Evolutionary conservation across 2,329 filamentous ascomycete species (phyloP), one percentile per base, ranked within the genome.

Genomic region (Alternaria novae-zelandiae): DNA sequence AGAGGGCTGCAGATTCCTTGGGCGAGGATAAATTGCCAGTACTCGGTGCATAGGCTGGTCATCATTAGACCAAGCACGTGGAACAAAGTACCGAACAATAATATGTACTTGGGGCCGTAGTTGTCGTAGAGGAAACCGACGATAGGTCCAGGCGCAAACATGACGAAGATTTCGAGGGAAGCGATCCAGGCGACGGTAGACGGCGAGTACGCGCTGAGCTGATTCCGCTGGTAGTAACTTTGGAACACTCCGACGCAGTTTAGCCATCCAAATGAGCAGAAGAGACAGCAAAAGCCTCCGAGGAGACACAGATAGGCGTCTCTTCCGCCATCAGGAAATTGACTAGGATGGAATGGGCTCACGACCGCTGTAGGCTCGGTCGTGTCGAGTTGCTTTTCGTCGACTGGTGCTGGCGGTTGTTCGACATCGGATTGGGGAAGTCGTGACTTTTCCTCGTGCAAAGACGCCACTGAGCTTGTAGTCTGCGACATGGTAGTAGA

Each of bases 61-160:
- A 90, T 89, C 86, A 91, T 89, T 6, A 90, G 71, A 3, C 86
- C 85, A 58, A 90, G 86, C 15, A 90, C 84, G 59, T 89, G 86
- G 32, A 88, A 72, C 56, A 89, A 76, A 0, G 82, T 84, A 15
- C 88, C 88, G 12, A 74, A 72, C 1, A 87, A 32, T 2, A 90
- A 73, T 0, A 91, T 78, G 50, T 80, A 84, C 26, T 85, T 83
- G 0, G 89, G 88, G 0, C 90, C 90, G 60, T 88, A 86, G 59
- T 82, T 86, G 70, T 92, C 90, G 68, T 86, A 91, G 0, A 90
- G 50, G 44, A 86, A 87, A 1, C 90, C 90, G n/a, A 89, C 84
- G 8, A 91, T 70, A 0, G 88, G 88, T 0, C 89, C 88, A 66
- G 85, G 69, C 5, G 73, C 43, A 46, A 86, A 85, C 82, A 90